phyloP scores from a whole-genome alignment of 805 yeast species.

The Candida dendrica region DNA sequence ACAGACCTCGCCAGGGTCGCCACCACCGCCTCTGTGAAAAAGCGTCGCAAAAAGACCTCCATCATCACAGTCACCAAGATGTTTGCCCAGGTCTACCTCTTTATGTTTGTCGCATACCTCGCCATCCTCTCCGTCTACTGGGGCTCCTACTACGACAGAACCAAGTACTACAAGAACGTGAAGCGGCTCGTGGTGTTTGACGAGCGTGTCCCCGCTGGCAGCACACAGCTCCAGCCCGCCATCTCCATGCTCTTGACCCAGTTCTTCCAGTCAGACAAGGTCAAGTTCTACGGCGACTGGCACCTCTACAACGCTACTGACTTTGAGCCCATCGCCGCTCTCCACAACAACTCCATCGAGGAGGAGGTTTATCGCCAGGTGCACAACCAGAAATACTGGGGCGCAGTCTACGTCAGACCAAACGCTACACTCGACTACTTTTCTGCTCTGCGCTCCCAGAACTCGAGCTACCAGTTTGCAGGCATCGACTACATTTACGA shows the following conservation, averaged over 20 bases:
- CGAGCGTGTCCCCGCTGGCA: slow-evolving; percentile 5
- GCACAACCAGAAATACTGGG: slow-evolving; percentile 53
- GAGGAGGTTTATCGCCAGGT: slow-evolving; percentile 35
- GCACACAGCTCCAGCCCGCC: slow-evolving; percentile 6
- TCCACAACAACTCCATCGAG: slow-evolving; percentile 7
- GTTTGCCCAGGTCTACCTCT: slow-evolving; percentile 4
- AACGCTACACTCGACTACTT: slow-evolving; percentile 32
- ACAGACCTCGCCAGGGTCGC: neutral
- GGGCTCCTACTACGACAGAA: slow-evolving; percentile 20
- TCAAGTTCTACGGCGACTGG: slow-evolving; percentile 12
- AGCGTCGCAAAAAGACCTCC: neutral
- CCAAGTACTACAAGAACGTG: slow-evolving; percentile 7
- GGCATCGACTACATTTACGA: slow-evolving; percentile 39
- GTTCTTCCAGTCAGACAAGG: slow-evolving; percentile 2
- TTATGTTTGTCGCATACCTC: slow-evolving; percentile 2
- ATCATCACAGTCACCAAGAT: neutral
- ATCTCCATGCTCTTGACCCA: slow-evolving; percentile 3
- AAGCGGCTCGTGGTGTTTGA: slow-evolving; percentile 16
- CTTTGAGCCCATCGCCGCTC: slow-evolving; percentile 4
- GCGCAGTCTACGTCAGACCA: slow-evolving; percentile 40
- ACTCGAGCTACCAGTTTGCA: slow-evolving; percentile 7
- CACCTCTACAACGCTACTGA: slow-evolving; percentile 2
- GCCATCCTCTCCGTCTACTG: slow-evolving; percentile 13
- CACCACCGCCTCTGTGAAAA: neutral
- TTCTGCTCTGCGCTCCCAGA: slow-evolving; percentile 10